phyloP scores from a whole-genome alignment of 2,329 filamentous ascomycete species.

The Byssoonygena ceratinophila region DNA sequence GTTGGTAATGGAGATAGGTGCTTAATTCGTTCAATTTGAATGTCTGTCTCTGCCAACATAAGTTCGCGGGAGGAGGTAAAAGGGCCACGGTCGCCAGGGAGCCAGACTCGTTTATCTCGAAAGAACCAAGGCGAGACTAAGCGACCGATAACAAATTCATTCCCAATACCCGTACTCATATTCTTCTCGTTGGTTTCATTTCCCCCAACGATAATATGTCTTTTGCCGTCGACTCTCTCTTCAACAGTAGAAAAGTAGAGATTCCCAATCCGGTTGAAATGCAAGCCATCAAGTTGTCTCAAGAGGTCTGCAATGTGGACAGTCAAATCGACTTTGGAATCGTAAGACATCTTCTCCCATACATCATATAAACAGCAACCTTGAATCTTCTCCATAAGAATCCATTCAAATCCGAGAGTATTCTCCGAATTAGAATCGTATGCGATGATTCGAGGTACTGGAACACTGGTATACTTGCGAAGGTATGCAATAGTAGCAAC shows the following conservation, averaged over 20 bases:
- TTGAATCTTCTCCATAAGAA: constrained; percentile 20
- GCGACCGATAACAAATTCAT: constrained; percentile 1
- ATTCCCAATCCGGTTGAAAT: neutral
- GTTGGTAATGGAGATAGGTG: constrained; percentile 1
- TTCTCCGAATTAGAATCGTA: constrained; percentile 17
- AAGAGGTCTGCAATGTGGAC: neutral
- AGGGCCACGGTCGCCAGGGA: constrained; percentile 2
- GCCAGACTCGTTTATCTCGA: constrained; percentile 3
- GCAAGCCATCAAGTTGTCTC: neutral
- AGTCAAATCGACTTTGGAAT: neutral
- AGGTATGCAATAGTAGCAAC: constrained; percentile 20
- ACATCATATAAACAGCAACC: neutral
- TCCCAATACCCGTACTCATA: constrained; percentile 1
- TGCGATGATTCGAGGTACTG: constrained; percentile 16
- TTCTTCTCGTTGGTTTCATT: neutral
- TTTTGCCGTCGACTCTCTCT: neutral
- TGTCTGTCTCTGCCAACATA: neutral
- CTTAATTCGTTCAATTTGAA: constrained; percentile 2
- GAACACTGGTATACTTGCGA: constrained; percentile 17
- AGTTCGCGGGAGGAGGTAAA: constrained; percentile 1
- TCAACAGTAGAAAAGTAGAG: constrained; percentile 1
- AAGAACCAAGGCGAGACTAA: constrained; percentile 4
- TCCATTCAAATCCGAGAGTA: constrained; percentile 22
- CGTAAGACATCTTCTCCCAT: neutral
- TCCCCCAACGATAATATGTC: neutral